phyloP scores from a whole-genome alignment of 2,329 filamentous ascomycete species.

The Pseudopithomyces chartarum region DNA sequence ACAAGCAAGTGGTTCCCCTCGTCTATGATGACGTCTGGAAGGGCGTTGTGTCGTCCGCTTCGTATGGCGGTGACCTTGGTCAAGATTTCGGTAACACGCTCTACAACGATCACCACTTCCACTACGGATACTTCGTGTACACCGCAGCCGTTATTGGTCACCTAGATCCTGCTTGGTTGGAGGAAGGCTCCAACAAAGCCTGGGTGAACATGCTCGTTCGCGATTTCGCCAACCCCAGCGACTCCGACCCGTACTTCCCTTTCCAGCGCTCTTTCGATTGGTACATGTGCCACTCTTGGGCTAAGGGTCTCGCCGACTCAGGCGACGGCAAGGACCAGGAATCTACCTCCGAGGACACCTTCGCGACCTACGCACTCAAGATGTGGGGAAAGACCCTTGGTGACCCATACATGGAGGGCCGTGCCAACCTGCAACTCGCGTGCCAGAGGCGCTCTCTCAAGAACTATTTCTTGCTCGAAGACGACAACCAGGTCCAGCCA shows the following conservation, averaged over 20 bases:
- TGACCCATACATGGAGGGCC: slow-evolving; percentile 78
- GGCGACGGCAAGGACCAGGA: slow-evolving; percentile 86
- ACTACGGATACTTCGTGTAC: slow-evolving; percentile 86
- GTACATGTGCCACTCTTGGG: slow-evolving; percentile 93
- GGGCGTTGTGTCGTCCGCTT: slow-evolving; percentile 77
- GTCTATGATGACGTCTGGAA: slow-evolving; percentile 71
- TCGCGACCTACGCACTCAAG: slow-evolving; percentile 87
- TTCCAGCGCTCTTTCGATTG: slow-evolving; percentile 79
- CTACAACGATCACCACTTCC: slow-evolving; percentile 74
- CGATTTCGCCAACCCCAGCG: slow-evolving; percentile 79
- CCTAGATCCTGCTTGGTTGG: slow-evolving; percentile 77
- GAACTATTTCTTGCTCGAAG: slow-evolving; percentile 82
- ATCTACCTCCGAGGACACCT: slow-evolving; percentile 89
- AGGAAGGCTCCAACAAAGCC: slow-evolving; percentile 66
- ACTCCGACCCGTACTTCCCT: slow-evolving; percentile 73
- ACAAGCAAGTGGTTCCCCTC: slow-evolving; percentile 57
- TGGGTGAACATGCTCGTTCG: slow-evolving; percentile 85
- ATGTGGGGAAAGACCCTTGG: slow-evolving; percentile 86
- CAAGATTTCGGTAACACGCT: slow-evolving; percentile 89
- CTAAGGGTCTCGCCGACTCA: slow-evolving; percentile 76
- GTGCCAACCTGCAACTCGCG: slow-evolving; percentile 81
- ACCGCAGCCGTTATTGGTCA: slow-evolving; percentile 84
- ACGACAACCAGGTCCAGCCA: slow-evolving; percentile 75
- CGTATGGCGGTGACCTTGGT: slow-evolving; percentile 65
- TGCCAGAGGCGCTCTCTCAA: slow-evolving; percentile 75